Percentiles rank a stretch among this genome's conserved stretches.
Conservation (phyloP, 192 early-diverging fungal genomes). For the Umbelopsis ramanniana region DNA sequence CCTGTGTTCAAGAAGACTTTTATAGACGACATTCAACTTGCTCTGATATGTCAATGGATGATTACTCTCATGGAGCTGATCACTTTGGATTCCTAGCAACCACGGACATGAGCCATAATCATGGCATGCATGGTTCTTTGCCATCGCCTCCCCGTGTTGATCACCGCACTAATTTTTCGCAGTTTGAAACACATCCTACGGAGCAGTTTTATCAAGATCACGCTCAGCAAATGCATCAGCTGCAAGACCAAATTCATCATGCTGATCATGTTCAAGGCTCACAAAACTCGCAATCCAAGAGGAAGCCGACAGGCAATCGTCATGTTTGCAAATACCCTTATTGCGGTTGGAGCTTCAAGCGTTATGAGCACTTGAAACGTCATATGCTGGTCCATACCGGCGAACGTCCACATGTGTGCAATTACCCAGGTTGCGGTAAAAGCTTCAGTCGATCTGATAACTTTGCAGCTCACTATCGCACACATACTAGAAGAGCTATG, state of each 20-base stretch:
- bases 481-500: constrained; percentile 55
- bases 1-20: constrained; percentile 1
- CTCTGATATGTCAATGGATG: constrained; percentile 19
- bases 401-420: constrained; percentile 70
- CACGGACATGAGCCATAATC: not conserved
- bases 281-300: not conserved
- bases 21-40: constrained; percentile 22
- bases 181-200: constrained; percentile 1
- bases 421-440: constrained; percentile 75
- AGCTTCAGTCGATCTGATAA: constrained; percentile 81
- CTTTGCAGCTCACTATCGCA: constrained; percentile 76
- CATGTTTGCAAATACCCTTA: constrained; percentile 49
- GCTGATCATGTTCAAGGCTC: not conserved
- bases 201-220: constrained; percentile 16
- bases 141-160: constrained; percentile 12
- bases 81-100: not conserved
- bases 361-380: constrained; percentile 81
- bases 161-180: constrained; percentile 12
- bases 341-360: constrained; percentile 69
- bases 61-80: constrained; percentile 9
- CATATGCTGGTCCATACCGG: constrained; percentile 81
- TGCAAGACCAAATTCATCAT: constrained; percentile 8
- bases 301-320: constrained; percentile 4
- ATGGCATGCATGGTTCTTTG: not conserved
- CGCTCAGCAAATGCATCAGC: not conserved